Percentiles rank a stretch among this genome's conserved stretches.
These are phyloP conservation scores for Geum urbanum DNA, from an alignment of 306 rosid species.

Conservation along the genomic window DNA sequence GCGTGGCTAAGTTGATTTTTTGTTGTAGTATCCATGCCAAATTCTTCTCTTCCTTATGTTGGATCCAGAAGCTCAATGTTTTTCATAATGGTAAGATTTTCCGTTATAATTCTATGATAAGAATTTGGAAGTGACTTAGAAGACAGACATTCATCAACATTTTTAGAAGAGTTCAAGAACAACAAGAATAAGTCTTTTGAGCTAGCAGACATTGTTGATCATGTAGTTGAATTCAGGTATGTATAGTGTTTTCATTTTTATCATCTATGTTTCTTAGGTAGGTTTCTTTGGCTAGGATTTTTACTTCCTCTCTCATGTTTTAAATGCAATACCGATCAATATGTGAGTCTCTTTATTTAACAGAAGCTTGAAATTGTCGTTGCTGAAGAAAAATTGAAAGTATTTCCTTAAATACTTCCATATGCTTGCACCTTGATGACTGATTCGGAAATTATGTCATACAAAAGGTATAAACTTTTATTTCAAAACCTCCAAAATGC, in stretches of 20 bases:
- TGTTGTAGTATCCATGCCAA: conserved; percentile 36
- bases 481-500: conserved; percentile 22
- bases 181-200: conserved; percentile 84
- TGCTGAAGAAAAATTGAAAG: conserved; percentile 61
- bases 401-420: conserved; percentile 82
- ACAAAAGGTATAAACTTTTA: conserved; percentile 63
- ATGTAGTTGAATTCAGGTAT: conserved; percentile 90
- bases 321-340: conserved; percentile 84
- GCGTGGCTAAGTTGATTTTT: too few species aligned
- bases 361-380: conserved; percentile 86
- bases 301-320: conserved; percentile 25
- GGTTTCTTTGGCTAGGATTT: conserved; percentile 21
- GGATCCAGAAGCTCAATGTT: conserved; percentile 54
- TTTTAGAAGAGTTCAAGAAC: conserved; percentile 91
- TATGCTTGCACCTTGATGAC: conserved; percentile 91
- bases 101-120: conserved; percentile 54
- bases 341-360: conserved; percentile 98
- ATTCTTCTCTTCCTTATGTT: conserved; percentile 51
- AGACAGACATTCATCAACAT: conserved; percentile 53
- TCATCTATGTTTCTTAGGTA: conserved; percentile 22
- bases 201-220: conserved; percentile 71
- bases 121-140: conserved; percentile 58
- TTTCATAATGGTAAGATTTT: conserved; percentile 58
- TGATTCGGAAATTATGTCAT: conserved; percentile 97
- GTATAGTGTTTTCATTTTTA: conserved; percentile 1